Evolutionary conservation across 164 flowering plant species (phyloP).

Genomic region (Magnolia officinalis): DNA sequence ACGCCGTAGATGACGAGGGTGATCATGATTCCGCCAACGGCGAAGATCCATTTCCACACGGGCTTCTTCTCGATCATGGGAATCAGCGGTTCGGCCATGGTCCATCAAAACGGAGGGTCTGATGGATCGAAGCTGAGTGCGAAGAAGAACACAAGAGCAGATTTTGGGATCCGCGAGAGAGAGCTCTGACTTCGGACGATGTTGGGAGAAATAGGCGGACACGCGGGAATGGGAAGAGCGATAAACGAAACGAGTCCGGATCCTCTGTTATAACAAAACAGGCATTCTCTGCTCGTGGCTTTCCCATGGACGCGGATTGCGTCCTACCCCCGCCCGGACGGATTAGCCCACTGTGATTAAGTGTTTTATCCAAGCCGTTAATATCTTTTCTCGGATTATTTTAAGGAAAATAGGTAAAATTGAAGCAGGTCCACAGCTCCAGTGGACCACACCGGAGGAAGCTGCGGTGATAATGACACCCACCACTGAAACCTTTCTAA

Average conservation of each 20-base stretch:
- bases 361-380: too few relatives aligned
- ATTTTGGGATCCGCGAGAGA: not conserved
- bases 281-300: too few relatives aligned
- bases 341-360: too few relatives aligned
- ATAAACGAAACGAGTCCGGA: not conserved
- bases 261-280: too few relatives aligned
- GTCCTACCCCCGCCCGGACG: too few relatives aligned
- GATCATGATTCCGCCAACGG: slow-evolving; percentile 74
- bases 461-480: too few relatives aligned
- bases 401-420: too few relatives aligned
- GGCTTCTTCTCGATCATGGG: slow-evolving; percentile 25
- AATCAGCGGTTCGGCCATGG: slow-evolving; percentile 31
- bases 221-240: not conserved
- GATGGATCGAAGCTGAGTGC: not conserved
- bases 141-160: not conserved
- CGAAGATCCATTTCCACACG: slow-evolving; percentile 59
- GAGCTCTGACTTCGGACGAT: not conserved
- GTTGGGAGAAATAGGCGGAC: not conserved
- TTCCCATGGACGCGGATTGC: too few relatives aligned
- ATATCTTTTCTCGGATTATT: too few relatives aligned
- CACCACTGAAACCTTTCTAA: too few relatives aligned
- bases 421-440: too few relatives aligned
- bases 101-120: slow-evolving; percentile 11
- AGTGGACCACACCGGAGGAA: too few relatives aligned
- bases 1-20: slow-evolving; percentile 86